These are phyloP conservation scores for Diaporthe sp. DNA, from an alignment of 2,329 filamentous ascomycete species.

Conservation along the genomic window DNA sequence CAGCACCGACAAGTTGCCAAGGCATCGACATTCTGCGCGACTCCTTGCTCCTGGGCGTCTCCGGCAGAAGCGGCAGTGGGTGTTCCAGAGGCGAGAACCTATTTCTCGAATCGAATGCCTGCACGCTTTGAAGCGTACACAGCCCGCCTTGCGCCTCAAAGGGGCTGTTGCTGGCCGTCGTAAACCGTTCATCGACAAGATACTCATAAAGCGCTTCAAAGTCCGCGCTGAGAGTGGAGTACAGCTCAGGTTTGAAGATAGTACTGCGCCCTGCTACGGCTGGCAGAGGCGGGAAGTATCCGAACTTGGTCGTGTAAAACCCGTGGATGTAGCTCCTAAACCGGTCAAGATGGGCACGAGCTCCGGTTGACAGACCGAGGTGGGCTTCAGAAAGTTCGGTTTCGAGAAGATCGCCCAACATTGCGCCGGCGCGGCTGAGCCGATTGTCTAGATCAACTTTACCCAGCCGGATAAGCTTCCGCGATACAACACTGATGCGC, in stretches of 20 bases:
- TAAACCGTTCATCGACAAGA: slow-evolving; percentile 73
- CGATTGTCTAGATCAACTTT: slow-evolving; percentile 75
- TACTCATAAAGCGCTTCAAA: slow-evolving; percentile 79
- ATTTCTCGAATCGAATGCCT: slow-evolving; percentile 74
- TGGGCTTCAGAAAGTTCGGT: slow-evolving; percentile 76
- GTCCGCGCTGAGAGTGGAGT: slow-evolving; percentile 74
- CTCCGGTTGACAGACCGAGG: slow-evolving; percentile 72
- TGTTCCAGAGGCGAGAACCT: slow-evolving; percentile 71
- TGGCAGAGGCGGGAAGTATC: slow-evolving; percentile 76
- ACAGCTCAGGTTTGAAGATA: slow-evolving; percentile 69
- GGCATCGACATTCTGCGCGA: slow-evolving; percentile 45
- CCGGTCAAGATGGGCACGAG: slow-evolving; percentile 76
- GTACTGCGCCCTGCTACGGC: slow-evolving; percentile 52
- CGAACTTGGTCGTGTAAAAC: slow-evolving; percentile 76
- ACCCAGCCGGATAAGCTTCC: slow-evolving; percentile 73
- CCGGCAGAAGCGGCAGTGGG: slow-evolving; percentile 76
- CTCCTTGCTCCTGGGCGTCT: slow-evolving; percentile 43
- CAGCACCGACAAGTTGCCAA: slow-evolving; percentile 52
- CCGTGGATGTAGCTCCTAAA: slow-evolving; percentile 78
- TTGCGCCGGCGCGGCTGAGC: slow-evolving; percentile 67
- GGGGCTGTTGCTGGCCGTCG: slow-evolving; percentile 62
- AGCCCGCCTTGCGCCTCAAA: slow-evolving; percentile 74
- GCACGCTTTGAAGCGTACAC: slow-evolving; percentile 76
- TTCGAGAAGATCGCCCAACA: slow-evolving; percentile 76
- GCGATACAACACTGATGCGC: slow-evolving; percentile 66